phyloP scores from a whole-genome alignment of 257 asterid genomes.

The Ocimum tenuiflorum region DNA sequence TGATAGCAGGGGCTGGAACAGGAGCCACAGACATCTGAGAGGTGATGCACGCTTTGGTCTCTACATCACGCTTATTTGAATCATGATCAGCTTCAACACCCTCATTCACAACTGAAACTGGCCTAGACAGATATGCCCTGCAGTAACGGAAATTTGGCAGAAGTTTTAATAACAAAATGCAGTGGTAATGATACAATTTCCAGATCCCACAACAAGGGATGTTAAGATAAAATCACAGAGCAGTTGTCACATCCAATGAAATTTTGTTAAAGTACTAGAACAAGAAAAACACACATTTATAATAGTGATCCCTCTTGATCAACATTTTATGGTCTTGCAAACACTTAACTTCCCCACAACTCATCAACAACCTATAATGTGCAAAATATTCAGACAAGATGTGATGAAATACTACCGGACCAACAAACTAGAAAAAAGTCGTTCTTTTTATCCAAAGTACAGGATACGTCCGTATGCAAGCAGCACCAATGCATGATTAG shows the following conservation, averaged over 20 bases:
- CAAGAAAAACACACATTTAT: neutral
- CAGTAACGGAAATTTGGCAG: conserved; percentile 4
- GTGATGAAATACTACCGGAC: neutral
- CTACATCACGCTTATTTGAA: conserved; percentile 18
- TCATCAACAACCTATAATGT: neutral
- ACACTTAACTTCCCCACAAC: neutral
- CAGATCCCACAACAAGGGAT: neutral
- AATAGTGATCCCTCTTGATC: neutral
- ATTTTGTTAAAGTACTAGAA: neutral
- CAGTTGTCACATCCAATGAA: neutral
- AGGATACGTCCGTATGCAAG: neutral
- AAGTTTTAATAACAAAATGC: neutral
- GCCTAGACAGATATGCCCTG: conserved; percentile 48
- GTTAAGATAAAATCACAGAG: neutral
- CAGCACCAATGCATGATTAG: neutral
- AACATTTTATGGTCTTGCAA: neutral
- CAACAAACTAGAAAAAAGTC: neutral
- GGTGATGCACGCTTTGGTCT: conserved; percentile 29
- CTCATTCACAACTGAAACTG: conserved; percentile 27
- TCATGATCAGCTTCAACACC: conserved; percentile 11
- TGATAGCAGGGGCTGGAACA: conserved; percentile 41
- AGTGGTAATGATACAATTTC: neutral
- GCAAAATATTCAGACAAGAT: too few species aligned
- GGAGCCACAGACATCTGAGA: conserved; percentile 16
- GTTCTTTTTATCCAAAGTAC: neutral